A percentile compares a stretch with the other conserved stretches of the same genome.
Evolutionary conservation across 257 asterid genomes (phyloP).

Genomic region (Przewalskia tangutica): DNA sequence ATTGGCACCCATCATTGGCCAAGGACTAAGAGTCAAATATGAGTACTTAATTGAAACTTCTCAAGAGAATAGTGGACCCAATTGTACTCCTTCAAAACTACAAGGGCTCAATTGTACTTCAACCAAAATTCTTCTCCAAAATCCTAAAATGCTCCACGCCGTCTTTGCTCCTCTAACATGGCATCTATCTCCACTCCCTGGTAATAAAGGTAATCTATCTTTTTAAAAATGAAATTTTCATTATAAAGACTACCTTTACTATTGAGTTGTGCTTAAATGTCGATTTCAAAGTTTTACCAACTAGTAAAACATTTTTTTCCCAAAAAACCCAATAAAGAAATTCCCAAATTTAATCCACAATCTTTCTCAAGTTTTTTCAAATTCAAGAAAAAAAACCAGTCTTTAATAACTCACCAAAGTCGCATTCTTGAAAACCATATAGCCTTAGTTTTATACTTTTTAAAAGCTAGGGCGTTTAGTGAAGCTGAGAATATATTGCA

Average conservation of each 20-base stretch:
- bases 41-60: neutral
- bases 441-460: conserved; percentile 21
- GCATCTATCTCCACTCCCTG: neutral
- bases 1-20: too few relatives aligned
- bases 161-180: neutral
- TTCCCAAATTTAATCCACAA: conserved; percentile 31
- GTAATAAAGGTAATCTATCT: too few relatives aligned
- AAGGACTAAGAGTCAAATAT: too few relatives aligned
- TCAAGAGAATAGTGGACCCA: neutral
- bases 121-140: neutral
- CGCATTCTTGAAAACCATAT: conserved; percentile 52
- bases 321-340: conserved; percentile 24
- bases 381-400: conserved; percentile 20
- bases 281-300: conserved; percentile 27
- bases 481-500: conserved; percentile 48
- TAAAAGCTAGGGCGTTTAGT: conserved; percentile 32
- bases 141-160: too few relatives aligned
- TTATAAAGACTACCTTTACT: too few relatives aligned
- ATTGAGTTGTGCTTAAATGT: conserved; percentile 22
- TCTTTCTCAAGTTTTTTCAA: conserved; percentile 52
- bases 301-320: conserved; percentile 33
- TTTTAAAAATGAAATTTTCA: neutral
- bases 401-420: neutral
- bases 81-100: too few relatives aligned
- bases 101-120: neutral